Percentiles rank a stretch among this genome's conserved stretches.
These are phyloP conservation scores for Fragilaria radians DNA, from an alignment of 108 stramenopile species.

Conservation along the genomic window DNA sequence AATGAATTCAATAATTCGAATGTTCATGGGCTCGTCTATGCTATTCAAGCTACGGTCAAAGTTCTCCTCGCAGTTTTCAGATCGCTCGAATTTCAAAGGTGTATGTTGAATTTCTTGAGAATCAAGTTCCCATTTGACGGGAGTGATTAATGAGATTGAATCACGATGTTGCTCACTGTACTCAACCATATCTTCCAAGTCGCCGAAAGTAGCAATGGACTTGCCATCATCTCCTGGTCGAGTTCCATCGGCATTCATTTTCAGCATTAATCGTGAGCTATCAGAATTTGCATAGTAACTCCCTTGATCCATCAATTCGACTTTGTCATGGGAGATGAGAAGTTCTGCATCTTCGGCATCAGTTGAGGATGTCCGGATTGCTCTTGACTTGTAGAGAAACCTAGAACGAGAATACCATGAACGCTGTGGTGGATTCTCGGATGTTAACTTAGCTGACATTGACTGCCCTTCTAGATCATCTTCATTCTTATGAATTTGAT, in stretches of 20 bases:
- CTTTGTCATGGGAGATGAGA: not conserved
- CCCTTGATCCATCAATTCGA: not conserved
- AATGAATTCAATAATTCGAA: too few relatives aligned
- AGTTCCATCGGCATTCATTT: conserved; percentile 1
- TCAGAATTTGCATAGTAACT: conserved; percentile 7
- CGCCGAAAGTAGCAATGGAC: not conserved
- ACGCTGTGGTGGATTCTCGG: not conserved
- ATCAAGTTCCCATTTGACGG: too few relatives aligned
- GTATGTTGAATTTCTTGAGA: too few relatives aligned
- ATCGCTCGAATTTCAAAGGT: too few relatives aligned
- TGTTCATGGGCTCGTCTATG: too few relatives aligned
- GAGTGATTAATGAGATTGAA: too few relatives aligned
- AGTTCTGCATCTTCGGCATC: not conserved
- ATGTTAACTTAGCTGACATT: not conserved
- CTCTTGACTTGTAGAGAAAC: not conserved
- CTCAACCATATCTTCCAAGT: conserved; percentile 4
- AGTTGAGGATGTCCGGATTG: too few relatives aligned
- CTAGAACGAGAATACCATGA: not conserved
- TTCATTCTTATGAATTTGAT: not conserved
- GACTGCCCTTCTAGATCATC: not conserved
- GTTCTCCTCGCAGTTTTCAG: too few relatives aligned
- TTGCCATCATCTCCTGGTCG: conserved; percentile 2
- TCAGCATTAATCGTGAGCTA: conserved; percentile 7
- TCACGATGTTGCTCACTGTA: conserved; percentile 1
- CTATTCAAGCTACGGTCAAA: too few relatives aligned